phyloP scores from a whole-genome alignment of 2,329 filamentous ascomycete genomes.

The Diaporthe citriasiana region DNA sequence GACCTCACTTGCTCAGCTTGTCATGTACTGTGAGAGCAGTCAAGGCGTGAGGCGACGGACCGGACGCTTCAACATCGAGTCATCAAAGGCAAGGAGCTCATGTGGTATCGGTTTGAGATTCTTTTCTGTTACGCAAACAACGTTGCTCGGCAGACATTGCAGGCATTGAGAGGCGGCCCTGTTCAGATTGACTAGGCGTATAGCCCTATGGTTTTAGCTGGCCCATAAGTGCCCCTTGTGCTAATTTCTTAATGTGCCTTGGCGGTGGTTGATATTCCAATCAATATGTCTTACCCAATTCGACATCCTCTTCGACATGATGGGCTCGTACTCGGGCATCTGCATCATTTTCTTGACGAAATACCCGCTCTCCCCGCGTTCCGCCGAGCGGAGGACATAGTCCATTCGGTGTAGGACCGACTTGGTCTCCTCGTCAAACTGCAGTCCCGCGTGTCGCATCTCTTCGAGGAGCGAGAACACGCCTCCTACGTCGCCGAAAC shows the following conservation, averaged over 20 bases:
- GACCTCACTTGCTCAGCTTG: not conserved
- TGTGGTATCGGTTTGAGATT: not conserved
- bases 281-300: constrained; percentile 50
- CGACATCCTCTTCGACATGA: constrained; percentile 48
- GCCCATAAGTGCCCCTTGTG: not conserved
- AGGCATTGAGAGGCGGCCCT: not conserved
- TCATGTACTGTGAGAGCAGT: not conserved
- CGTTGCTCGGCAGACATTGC: not conserved
- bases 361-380: constrained; percentile 43
- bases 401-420: constrained; percentile 53
- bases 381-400: constrained; percentile 41
- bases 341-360: constrained; percentile 52
- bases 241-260: not conserved
- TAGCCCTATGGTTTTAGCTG: not conserved
- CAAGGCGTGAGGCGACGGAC: not conserved
- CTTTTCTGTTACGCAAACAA: not conserved
- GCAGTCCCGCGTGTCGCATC: constrained; percentile 75
- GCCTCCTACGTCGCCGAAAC: constrained; percentile 68
- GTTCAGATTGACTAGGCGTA: not conserved
- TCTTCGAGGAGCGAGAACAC: constrained; percentile 72
- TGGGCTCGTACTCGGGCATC: constrained; percentile 55
- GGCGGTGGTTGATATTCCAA: constrained; percentile 45
- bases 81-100: not conserved
- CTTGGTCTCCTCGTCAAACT: constrained; percentile 66
- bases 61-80: not conserved